Percentiles rank a stretch among this genome's conserved stretches.
These are phyloP conservation scores for Russula abietina DNA, from an alignment of 768 basidiomycete genomes.

Conservation along the genomic window DNA sequence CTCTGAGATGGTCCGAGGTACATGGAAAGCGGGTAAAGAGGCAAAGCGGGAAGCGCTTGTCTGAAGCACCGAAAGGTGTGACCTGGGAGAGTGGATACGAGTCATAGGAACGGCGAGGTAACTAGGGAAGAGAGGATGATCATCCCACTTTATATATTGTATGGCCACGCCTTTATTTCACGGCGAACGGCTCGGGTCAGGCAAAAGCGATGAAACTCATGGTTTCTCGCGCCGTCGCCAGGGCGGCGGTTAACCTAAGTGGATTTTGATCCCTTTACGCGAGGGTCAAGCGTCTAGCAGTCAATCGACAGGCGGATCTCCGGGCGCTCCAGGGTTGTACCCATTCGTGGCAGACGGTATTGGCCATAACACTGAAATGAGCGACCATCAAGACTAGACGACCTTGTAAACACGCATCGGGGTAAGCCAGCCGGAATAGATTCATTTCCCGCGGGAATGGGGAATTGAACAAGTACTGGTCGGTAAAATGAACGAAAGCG, in stretches of 20 bases:
- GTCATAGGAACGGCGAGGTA: constrained; percentile 17
- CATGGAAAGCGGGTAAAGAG: constrained; percentile 51
- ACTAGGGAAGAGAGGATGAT: neutral
- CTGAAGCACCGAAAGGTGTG: constrained; percentile 62
- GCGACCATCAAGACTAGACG: constrained; percentile 19
- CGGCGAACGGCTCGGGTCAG: constrained; percentile 20
- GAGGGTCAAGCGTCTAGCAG: constrained; percentile 14
- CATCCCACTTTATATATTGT: constrained; percentile 22
- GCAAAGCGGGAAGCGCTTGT: constrained; percentile 47
- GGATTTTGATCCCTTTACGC: constrained; percentile 20
- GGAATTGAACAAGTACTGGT: constrained; percentile 15
- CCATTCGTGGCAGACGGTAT: constrained; percentile 21
- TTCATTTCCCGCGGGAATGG: constrained; percentile 24
- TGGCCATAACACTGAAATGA: constrained; percentile 18
- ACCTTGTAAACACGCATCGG: constrained; percentile 18
- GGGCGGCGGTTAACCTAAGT: constrained; percentile 22
- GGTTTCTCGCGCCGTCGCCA: constrained; percentile 24
- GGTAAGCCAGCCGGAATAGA: constrained; percentile 15
- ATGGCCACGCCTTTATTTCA: constrained; percentile 17
- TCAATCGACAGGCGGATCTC: constrained; percentile 23
- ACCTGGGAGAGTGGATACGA: constrained; percentile 24
- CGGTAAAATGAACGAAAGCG: constrained; percentile 21
- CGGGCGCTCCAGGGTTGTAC: constrained; percentile 20
- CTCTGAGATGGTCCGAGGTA: constrained; percentile 43
- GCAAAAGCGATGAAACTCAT: constrained; percentile 24